Percentiles rank a stretch among this genome's conserved stretches.
Evolutionary conservation across 345 rosid genomes (phyloP).

Genomic region (Theobroma cacao): DNA sequence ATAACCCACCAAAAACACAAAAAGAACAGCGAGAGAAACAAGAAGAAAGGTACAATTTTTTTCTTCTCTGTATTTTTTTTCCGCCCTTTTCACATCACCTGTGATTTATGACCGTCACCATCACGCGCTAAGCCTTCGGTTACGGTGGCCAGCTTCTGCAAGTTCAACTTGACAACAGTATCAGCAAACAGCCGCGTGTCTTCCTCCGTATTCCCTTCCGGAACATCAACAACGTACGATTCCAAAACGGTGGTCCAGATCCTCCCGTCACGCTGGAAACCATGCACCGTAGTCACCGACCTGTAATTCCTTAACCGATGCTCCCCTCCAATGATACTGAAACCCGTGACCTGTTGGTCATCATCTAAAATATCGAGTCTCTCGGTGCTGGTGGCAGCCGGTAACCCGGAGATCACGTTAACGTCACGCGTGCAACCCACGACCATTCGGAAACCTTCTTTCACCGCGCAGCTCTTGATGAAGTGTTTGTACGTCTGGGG

Average conservation of each 20-base stretch:
- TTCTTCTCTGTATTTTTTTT: background rate
- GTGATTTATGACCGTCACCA: conserved; percentile 23
- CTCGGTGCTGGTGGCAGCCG: conserved; percentile 65
- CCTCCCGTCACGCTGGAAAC: conserved; percentile 43
- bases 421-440: conserved; percentile 60
- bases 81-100: conserved; percentile 18
- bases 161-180: conserved; percentile 73
- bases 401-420: conserved; percentile 61
- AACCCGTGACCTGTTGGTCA: conserved; percentile 41
- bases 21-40: background rate
- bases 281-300: conserved; percentile 74
- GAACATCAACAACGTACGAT: conserved; percentile 84
- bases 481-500: conserved; percentile 72
- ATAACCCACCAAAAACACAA: background rate
- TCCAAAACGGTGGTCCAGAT: conserved; percentile 74
- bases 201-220: conserved; percentile 90
- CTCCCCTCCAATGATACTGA: conserved; percentile 40
- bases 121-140: conserved; percentile 62
- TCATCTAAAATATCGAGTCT: conserved; percentile 60
- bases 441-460: conserved; percentile 32
- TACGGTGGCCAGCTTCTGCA: conserved; percentile 76
- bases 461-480: conserved; percentile 55
- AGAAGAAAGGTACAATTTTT: background rate
- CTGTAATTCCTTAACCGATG: conserved; percentile 72
- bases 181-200: conserved; percentile 89